Percentiles rank a stretch among this genome's conserved stretches.
Conservation (phyloP, 225 moss, liverwort and hornwort genomes). For the Pseudoscleropodium purum region DNA sequence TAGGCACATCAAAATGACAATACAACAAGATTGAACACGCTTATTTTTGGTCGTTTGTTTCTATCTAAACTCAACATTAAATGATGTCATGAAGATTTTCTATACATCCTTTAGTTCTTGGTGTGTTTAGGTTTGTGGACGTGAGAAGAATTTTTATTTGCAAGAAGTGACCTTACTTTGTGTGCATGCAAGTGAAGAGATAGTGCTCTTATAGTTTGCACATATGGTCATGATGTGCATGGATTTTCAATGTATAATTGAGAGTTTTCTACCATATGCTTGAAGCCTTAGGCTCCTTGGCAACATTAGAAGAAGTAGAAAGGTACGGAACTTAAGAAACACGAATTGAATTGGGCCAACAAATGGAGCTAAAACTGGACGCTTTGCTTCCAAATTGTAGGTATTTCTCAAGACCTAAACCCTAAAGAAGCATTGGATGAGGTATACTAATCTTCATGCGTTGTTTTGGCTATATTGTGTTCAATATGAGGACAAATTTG, state of each 20-base stretch:
- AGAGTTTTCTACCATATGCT: background rate
- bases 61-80: too few species aligned
- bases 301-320: constrained; percentile 50
- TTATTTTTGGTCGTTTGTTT: background rate
- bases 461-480: background rate
- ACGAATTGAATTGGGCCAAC: constrained; percentile 43
- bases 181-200: background rate
- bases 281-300: constrained; percentile 34
- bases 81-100: background rate
- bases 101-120: too few species aligned
- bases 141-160: background rate
- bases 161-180: background rate
- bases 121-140: too few species aligned
- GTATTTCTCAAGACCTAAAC: constrained; percentile 13
- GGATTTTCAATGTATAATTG: background rate
- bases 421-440: constrained; percentile 50
- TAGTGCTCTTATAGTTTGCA: background rate
- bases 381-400: constrained; percentile 48
- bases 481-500: background rate
- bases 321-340: constrained; percentile 48
- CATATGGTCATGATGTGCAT: background rate
- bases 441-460: background rate
- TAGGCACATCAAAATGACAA: background rate
- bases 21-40: too few species aligned
- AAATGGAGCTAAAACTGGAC: constrained; percentile 50